phyloP scores from a whole-genome alignment of 2,329 filamentous ascomycete genomes.

The Zymoseptoria pseudotritici region DNA sequence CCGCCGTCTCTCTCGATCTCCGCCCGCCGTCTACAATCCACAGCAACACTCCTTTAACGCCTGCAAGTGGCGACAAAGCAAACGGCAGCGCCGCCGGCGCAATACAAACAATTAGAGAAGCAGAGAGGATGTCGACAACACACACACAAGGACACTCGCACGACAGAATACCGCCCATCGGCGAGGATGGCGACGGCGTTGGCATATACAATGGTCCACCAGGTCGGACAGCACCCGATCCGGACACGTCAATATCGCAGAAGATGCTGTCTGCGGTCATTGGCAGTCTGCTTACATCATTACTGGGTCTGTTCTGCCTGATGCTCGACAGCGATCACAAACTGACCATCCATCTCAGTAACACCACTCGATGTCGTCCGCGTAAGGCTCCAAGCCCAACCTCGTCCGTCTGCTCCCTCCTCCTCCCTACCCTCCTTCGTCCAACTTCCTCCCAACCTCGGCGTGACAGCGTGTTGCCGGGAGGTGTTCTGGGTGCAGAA shows the following conservation, averaged over 20 bases:
- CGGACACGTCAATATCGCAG: constrained; percentile 71
- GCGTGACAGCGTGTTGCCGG: constrained; percentile 88
- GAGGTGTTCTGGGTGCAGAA: constrained; percentile 96
- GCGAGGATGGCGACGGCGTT: constrained; percentile 1
- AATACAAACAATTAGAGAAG: not conserved
- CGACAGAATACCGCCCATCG: constrained; percentile 28
- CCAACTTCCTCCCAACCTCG: constrained; percentile 73
- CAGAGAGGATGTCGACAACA: not conserved
- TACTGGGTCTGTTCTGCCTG: constrained; percentile 57
- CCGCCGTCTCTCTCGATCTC: not conserved
- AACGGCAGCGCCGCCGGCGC: not conserved
- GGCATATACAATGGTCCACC: constrained; percentile 3
- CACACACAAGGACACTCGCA: constrained; percentile 29
- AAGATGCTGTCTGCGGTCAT: constrained; percentile 93
- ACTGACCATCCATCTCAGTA: constrained; percentile 46
- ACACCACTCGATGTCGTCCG: constrained; percentile 96
- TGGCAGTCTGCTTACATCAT: constrained; percentile 80
- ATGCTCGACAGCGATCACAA: not conserved
- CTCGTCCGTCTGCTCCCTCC: constrained; percentile 45
- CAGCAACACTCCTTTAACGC: not conserved
- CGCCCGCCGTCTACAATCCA: not conserved
- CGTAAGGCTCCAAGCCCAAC: constrained; percentile 85
- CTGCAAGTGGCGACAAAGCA: not conserved
- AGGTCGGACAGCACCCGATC: constrained; percentile 26
- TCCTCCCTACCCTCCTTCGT: constrained; percentile 49